Percentiles rank a stretch among this genome's conserved stretches.
phyloP scores from a whole-genome alignment of 352 stramenopile species.

The Pythium pyrilobum region DNA sequence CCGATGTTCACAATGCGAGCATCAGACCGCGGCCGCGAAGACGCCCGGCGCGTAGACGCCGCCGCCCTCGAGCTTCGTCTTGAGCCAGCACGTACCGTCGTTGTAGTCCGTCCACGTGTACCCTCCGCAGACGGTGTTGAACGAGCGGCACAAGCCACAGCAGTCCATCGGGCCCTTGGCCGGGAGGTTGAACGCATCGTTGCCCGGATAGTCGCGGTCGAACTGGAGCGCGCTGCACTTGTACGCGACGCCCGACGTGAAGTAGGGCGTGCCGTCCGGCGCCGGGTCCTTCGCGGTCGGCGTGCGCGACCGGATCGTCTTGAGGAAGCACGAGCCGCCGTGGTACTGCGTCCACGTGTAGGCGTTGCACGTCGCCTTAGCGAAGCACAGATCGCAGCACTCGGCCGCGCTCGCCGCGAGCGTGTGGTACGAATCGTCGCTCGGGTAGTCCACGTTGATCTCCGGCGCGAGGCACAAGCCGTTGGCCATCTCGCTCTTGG shows the following conservation, averaged over 20 bases:
- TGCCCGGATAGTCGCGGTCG: background rate
- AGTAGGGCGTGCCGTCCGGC: constrained; percentile 8
- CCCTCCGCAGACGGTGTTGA: background rate
- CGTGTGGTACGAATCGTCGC: background rate
- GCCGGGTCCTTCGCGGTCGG: background rate
- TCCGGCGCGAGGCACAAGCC: background rate
- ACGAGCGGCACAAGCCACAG: background rate
- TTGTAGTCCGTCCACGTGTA: constrained; percentile 1
- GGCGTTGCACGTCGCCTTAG: background rate
- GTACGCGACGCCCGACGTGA: background rate
- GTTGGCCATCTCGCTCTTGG: background rate
- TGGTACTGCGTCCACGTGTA: constrained; percentile 13
- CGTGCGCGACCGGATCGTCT: background rate
- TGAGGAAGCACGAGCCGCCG: constrained; percentile 12
- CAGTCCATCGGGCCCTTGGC: background rate
- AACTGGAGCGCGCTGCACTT: constrained; percentile 2
- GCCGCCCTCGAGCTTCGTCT: background rate
- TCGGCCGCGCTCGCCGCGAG: background rate
- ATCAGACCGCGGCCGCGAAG: background rate
- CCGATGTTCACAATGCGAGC: too few species aligned
- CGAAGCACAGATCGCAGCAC: constrained; percentile 12
- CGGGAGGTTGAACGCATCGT: background rate
- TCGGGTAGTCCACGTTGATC: constrained; percentile 10
- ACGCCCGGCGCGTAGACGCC: background rate
- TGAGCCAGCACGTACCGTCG: background rate